phyloP scores from a whole-genome alignment of 805 yeast genomes.

The Candida tammaniensis region DNA sequence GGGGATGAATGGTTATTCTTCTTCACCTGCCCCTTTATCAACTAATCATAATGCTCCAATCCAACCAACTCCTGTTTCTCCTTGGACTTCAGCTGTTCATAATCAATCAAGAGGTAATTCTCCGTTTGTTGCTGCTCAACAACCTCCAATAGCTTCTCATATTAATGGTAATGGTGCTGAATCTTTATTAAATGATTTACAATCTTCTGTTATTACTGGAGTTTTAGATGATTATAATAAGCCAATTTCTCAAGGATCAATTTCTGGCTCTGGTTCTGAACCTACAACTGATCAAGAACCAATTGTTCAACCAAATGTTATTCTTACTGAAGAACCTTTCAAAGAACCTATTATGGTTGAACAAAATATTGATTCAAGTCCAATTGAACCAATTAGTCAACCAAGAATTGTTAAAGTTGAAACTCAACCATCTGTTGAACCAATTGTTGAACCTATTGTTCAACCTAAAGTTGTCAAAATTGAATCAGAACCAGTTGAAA shows the following conservation, averaged over 20 bases:
- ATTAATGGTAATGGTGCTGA: constrained; percentile 15
- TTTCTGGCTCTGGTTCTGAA: background rate
- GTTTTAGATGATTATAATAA: constrained; percentile 21
- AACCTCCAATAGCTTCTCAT: background rate
- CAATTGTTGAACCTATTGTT: constrained; percentile 7
- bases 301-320: constrained; percentile 12
- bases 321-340: constrained; percentile 6
- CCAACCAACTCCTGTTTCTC: constrained; percentile 41
- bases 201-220: constrained; percentile 39
- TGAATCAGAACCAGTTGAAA: constrained; percentile 1
- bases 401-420: constrained; percentile 1
- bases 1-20: constrained; percentile 30
- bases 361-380: background rate
- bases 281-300: constrained; percentile 1
- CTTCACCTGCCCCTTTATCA: constrained; percentile 11
- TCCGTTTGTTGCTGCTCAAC: constrained; percentile 32
- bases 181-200: constrained; percentile 37
- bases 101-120: constrained; percentile 37
- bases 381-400: background rate
- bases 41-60: constrained; percentile 2
- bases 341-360: constrained; percentile 2
- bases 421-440: constrained; percentile 3
- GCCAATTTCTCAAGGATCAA: background rate
- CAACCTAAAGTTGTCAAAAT: constrained; percentile 1
- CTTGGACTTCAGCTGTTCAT: constrained; percentile 39